Evolutionary conservation across 352 stramenopile species (phyloP).

Genomic region (Globisporangium viniferum): DNA sequence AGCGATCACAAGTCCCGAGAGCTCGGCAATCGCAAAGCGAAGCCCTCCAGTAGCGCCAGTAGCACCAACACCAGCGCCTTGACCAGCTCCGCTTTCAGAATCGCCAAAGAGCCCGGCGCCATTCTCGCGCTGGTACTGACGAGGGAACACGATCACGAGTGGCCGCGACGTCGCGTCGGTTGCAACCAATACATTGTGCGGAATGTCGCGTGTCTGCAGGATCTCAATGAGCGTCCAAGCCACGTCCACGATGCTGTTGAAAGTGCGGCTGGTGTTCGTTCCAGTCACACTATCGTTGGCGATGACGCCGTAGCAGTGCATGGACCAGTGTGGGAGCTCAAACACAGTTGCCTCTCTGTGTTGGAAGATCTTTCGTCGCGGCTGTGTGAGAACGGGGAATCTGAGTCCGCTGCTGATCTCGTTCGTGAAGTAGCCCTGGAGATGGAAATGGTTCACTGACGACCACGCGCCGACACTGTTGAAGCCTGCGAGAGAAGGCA

Average conservation of each 20-base stretch:
- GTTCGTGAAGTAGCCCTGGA: slow-evolving; percentile 60
- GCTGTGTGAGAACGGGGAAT: slow-evolving; percentile 43
- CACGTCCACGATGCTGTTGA: slow-evolving; percentile 15
- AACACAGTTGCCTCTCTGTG: slow-evolving; percentile 12
- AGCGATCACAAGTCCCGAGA: slow-evolving; percentile 53
- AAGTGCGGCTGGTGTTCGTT: not conserved
- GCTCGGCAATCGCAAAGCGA: slow-evolving; percentile 58
- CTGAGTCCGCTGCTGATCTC: slow-evolving; percentile 12
- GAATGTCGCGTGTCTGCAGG: slow-evolving; percentile 32
- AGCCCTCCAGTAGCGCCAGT: slow-evolving; percentile 17
- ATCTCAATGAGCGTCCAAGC: slow-evolving; percentile 42
- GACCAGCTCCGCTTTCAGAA: not conserved
- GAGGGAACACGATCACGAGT: slow-evolving; percentile 53
- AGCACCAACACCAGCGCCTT: not conserved
- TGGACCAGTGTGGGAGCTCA: slow-evolving; percentile 38
- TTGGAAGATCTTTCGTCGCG: slow-evolving; percentile 29
- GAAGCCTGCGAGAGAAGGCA: slow-evolving; percentile 34
- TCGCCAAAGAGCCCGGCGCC: slow-evolving; percentile 14
- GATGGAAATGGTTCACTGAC: slow-evolving; percentile 75
- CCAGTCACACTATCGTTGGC: not conserved
- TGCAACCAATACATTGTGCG: slow-evolving; percentile 60
- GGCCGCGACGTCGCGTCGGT: slow-evolving; percentile 3
- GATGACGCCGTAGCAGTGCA: slow-evolving; percentile 42
- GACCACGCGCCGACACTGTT: slow-evolving; percentile 76
- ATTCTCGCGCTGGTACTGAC: slow-evolving; percentile 53